Evolutionary conservation across 352 stramenopile genomes (phyloP), one percentile per base, ranked within the genome.

Genomic region (Albugo laibachii): DNA sequence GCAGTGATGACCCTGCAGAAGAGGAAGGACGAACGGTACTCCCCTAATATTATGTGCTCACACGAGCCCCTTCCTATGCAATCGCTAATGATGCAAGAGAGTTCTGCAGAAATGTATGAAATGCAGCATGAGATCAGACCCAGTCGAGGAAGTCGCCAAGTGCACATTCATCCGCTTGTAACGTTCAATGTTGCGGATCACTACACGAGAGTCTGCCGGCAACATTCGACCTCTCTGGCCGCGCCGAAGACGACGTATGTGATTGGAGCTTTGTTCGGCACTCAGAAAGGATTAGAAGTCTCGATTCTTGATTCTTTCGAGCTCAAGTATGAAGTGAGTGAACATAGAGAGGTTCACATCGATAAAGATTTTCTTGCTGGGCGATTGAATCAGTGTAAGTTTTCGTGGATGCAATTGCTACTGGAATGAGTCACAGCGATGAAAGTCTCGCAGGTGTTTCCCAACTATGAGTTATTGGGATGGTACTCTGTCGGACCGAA

Each of bases 101-200:
- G 8, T 31, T 31, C 24, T 31, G 8, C 24, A 31, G 24, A 31
- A 31, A 3, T 10, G 8, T 31, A 31, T 31, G 24, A 31, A 10
- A 8, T 31, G 3, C 24, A 31, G 8, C 24, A 31, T 31, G 24
- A 31, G 24, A 31, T 31, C 24, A 31, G 24, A 19, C 3, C 38
- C 38, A 24, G 16, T 43, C 38, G 20, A 43, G 38, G 20, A 43
- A 43, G 38, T 43, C 16, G 38, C 38, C 3, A 43, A 10, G 8
- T 24, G 3, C 38, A 43, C 38, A 43, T 91, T 48, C 77, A 91
- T 41, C 77, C 77, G 50, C 69, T 97, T 20, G 83, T 94, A 34
- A 76, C 97, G 57, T 88, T 97, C 50, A 93, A 94, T 60, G 82
- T 97, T 49, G 82, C 83, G 0, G 92, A 97, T 62, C 92, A 97